These are phyloP conservation scores for Kalanchoe fedtschenkoi DNA, from an alignment of 164 flowering plant genomes.

Conservation along the genomic window DNA sequence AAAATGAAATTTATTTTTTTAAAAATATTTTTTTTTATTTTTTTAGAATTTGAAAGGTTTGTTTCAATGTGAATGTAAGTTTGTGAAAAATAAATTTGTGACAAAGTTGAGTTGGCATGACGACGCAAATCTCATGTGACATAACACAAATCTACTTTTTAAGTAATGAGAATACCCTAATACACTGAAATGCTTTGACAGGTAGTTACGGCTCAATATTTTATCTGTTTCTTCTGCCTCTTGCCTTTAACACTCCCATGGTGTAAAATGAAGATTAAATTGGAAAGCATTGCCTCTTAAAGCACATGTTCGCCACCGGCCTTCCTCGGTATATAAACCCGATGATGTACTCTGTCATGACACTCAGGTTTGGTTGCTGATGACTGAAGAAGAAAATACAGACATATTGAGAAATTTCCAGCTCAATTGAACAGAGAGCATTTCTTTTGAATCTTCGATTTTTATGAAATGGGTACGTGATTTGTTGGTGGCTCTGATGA, in stretches of 20 bases:
- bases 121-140: no score
- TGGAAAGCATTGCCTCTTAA: conserved; percentile 73
- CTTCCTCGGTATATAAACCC: conserved; percentile 40
- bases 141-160: no score
- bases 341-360: conserved; percentile 44
- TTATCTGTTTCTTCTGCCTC: conserved; percentile 92
- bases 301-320: conserved; percentile 56
- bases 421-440: not conserved
- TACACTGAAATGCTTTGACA: conserved; percentile 16
- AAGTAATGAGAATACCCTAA: no score
- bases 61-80: no score
- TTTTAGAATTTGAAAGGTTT: no score
- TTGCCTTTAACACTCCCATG: conserved; percentile 78
- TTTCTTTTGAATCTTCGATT: not conserved
- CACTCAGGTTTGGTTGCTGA: conserved; percentile 47
- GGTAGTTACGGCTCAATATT: conserved; percentile 95
- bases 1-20: no score
- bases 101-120: no score
- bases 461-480: conserved; percentile 22
- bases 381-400: not conserved
- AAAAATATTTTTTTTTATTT: no score
- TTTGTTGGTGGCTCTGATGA: conserved; percentile 46
- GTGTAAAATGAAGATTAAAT: conserved; percentile 72
- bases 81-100: no score
- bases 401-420: not conserved